Base-by-base conservation (phyloP, 2,329 filamentous ascomycete genomes). In the Graphilbum fragrans region DNA sequence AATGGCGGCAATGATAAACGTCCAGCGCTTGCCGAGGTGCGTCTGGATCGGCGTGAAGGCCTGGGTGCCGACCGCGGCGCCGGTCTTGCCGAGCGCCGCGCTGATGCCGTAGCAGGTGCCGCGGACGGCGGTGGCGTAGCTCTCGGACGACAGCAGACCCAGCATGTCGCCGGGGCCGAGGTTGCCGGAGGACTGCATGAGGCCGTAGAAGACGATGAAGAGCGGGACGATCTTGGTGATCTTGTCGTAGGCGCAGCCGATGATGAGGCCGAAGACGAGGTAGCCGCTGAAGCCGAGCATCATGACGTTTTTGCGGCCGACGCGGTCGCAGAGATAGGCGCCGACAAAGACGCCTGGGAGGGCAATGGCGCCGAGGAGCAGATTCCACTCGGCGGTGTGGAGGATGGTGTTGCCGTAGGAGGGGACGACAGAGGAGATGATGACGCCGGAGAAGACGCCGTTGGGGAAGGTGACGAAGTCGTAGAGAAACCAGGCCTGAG, bases 201-300 rank as follows among this genome's bases (percentile, higher is more conserved):
- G 55, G 1, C 67, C 69, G 44, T 72, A 72, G 29, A 72, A 59
- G 5, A 71, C 58, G 10, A 72, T 60, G 46, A 72, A 72, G 1
- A 70, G 57, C 0, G 69, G 66, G 4, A 72, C 54, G 22, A 69
- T 62, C 23, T 57, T 58, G 4, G 61, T 65, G 40, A 72, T 61
- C 14, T 58, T 52, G 22, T 66, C 53, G 45, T 70, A 67, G 16
- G 46, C 44, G 18, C 46, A 45, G 27, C 47, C 47, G 16, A 49
- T 48, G n/a, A 48, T 44, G 9, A 49, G 43, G 3, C 47, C 44
- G 18, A 63, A 55, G 4, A 58, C 52, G 2, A 46, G 35, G 29
- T 46, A 48, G 22, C 44, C 44, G 17, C 41, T 39, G 36, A 46
- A 48, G 3, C 51, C 52, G 2, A 53, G 46, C 3, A 50, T 49